Evolutionary conservation across 208 protist genomes (phyloP).

Genomic region (Leishmania guyanensis): DNA sequence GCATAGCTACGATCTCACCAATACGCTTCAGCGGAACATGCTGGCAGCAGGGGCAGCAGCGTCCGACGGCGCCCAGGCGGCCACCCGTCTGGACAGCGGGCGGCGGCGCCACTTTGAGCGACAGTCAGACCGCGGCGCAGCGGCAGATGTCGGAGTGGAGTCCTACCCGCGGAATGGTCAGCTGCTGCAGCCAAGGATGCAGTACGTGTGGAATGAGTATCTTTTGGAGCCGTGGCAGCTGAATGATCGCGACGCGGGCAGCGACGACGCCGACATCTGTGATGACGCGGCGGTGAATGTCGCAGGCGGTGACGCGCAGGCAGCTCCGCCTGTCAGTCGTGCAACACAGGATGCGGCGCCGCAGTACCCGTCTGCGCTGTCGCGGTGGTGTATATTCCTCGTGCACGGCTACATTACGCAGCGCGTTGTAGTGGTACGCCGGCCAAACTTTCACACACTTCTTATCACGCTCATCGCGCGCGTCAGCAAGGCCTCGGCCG

Average conservation of each 20-base stretch:
- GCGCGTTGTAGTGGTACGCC: slow-evolving; percentile 30
- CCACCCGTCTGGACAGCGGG: background rate
- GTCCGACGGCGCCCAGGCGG: background rate
- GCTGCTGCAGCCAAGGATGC: slow-evolving; percentile 33
- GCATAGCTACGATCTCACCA: slow-evolving; percentile 96
- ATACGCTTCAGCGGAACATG: slow-evolving; percentile 95
- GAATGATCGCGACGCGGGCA: background rate
- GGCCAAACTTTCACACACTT: slow-evolving; percentile 21
- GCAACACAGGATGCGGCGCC: slow-evolving; percentile 7
- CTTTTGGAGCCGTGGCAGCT: slow-evolving; percentile 61
- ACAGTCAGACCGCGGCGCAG: background rate
- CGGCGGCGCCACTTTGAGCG: background rate
- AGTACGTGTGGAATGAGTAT: slow-evolving; percentile 91
- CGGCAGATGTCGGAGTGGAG: background rate
- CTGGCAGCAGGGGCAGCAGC: slow-evolving; percentile 20
- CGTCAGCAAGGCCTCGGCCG: slow-evolving; percentile 91
- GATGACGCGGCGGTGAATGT: background rate
- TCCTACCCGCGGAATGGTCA: background rate
- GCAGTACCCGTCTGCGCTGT: slow-evolving; percentile 22
- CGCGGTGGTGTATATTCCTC: slow-evolving; percentile 32
- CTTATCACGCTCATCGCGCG: slow-evolving; percentile 93
- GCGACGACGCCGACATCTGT: background rate
- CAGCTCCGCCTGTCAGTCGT: background rate
- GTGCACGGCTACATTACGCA: slow-evolving; percentile 49
- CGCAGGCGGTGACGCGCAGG: background rate